phyloP scores from a whole-genome alignment of 2,329 filamentous ascomycete genomes.

The Boeremia lycopersici region DNA sequence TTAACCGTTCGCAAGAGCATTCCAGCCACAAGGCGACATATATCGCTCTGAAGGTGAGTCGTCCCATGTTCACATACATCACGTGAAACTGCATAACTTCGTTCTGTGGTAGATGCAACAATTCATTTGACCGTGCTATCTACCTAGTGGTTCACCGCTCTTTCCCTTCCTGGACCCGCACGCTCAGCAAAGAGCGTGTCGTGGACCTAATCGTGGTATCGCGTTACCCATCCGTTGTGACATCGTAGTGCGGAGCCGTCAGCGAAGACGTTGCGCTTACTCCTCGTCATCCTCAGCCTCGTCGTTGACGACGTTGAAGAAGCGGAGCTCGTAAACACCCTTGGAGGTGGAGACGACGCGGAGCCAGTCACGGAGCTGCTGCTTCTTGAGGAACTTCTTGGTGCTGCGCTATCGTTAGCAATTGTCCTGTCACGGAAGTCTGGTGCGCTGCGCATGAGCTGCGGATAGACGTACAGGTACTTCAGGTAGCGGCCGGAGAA shows the following conservation, averaged over 20 bases:
- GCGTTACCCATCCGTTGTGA: conserved; percentile 10
- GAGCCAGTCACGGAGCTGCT: conserved; percentile 99
- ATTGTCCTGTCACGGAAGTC: neutral
- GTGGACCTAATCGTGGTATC: conserved; percentile 6
- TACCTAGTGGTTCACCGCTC: conserved; percentile 29
- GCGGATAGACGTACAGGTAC: conserved; percentile 78
- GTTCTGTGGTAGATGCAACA: conserved; percentile 27
- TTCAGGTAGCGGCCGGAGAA: conserved; percentile 99
- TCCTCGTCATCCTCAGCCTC: conserved; percentile 98
- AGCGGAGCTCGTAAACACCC: conserved; percentile 99
- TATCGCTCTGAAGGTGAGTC: too few species aligned
- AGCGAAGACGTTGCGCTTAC: conserved; percentile 61
- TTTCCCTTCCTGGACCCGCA: conserved; percentile 25
- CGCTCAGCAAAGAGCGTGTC: conserved; percentile 18
- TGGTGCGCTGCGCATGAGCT: neutral
- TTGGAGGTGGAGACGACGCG: conserved; percentile 97
- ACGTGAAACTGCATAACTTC: neutral
- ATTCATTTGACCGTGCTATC: conserved; percentile 42
- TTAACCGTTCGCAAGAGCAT: neutral
- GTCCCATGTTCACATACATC: neutral
- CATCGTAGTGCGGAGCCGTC: conserved; percentile 11
- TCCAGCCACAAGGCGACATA: too few species aligned
- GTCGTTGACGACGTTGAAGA: conserved; percentile 99
- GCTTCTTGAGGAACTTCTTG: conserved; percentile 99
- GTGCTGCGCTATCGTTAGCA: conserved; percentile 66